Conservation (phyloP, 495 filamentous ascomycete genomes). For the Tuber magnatum region DNA sequence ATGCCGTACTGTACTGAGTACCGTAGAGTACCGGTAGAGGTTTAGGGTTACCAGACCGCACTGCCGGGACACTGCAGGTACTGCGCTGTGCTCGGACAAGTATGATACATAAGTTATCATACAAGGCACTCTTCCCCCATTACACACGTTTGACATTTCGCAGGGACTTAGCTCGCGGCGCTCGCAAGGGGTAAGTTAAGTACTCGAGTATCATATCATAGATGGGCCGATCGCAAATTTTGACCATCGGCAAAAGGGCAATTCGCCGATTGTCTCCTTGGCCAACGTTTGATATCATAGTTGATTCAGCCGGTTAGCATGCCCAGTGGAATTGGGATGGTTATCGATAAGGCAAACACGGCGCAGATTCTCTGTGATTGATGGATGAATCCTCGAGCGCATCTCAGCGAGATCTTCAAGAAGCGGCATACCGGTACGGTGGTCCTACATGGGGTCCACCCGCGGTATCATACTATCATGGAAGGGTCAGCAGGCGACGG, state of each 20-base stretch:
- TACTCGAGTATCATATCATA: too few species aligned
- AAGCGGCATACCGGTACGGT: not conserved
- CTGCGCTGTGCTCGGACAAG: not conserved
- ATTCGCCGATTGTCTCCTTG: not conserved
- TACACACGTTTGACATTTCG: not conserved
- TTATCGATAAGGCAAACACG: not conserved
- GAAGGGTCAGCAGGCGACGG: too few species aligned
- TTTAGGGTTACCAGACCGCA: not conserved
- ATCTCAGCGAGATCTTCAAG: not conserved
- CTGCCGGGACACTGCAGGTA: not conserved
- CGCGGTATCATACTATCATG: too few species aligned
- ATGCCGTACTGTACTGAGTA: too few species aligned
- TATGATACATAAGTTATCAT: not conserved
- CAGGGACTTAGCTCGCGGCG: not conserved
- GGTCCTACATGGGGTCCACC: not conserved
- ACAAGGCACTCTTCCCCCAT: not conserved
- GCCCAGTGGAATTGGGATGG: not conserved
- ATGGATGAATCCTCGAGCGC: not conserved
- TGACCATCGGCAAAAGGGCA: not conserved
- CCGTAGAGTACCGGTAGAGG: not conserved
- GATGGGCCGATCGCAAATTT: not conserved
- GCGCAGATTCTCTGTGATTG: too few species aligned
- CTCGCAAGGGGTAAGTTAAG: not conserved
- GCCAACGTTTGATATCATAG: not conserved
- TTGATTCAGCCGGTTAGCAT: not conserved